phyloP scores from a whole-genome alignment of 2,329 filamentous ascomycete genomes.

The Aspergillus persii region DNA sequence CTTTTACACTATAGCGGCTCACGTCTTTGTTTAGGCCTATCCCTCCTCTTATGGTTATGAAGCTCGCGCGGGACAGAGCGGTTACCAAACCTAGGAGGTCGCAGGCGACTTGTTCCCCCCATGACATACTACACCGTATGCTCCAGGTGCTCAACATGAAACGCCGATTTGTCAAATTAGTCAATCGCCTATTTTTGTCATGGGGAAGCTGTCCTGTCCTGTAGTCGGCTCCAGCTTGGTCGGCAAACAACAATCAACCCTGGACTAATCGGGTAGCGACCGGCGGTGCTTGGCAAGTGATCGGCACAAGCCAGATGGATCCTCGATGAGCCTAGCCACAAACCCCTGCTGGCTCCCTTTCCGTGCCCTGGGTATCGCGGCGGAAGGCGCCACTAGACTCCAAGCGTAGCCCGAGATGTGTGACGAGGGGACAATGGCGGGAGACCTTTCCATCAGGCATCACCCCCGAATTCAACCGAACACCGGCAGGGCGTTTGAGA shows the following conservation, averaged over 20 bases:
- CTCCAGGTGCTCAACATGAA: not conserved
- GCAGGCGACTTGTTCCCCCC: not conserved
- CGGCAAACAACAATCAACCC: not conserved
- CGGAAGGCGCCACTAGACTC: too few species aligned
- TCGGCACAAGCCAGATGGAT: not conserved
- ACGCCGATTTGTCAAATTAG: conserved; percentile 5
- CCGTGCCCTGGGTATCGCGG: too few species aligned
- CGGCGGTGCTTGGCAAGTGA: not conserved
- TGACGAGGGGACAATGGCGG: too few species aligned
- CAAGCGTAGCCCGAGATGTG: not conserved
- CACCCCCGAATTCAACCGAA: not conserved
- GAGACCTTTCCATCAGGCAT: not conserved
- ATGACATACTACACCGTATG: not conserved
- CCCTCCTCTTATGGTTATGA: not conserved
- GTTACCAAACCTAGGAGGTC: not conserved
- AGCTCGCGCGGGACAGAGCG: not conserved
- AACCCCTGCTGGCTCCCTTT: not conserved
- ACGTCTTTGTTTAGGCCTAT: too few species aligned
- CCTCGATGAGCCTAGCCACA: not conserved
- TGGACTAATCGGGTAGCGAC: conserved; percentile 1
- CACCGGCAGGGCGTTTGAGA: not conserved
- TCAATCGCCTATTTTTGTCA: conserved; percentile 3
- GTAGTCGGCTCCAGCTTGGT: not conserved
- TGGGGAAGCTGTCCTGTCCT: not conserved
- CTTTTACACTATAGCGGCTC: too few species aligned